A percentile compares a stretch with the other conserved stretches of the same genome.
Conservation (phyloP, 1,284 basidiomycete genomes). For the Ceratobasidium sp. region DNA sequence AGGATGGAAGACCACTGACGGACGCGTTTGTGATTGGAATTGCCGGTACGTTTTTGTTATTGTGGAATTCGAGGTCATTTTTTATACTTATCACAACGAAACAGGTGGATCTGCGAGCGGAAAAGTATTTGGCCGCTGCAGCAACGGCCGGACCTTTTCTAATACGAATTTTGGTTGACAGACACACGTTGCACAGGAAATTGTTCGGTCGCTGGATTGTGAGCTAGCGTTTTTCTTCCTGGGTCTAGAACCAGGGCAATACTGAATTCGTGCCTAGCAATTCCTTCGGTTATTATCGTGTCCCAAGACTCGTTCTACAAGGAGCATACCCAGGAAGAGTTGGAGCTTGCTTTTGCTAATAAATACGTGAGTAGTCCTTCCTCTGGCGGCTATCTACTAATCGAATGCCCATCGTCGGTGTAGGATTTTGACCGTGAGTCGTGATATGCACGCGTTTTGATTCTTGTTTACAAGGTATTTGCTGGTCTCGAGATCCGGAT, state of each 20-base stretch:
- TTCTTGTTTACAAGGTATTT: background rate
- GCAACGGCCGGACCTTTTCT: background rate
- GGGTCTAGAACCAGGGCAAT: background rate
- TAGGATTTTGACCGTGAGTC: conserved; percentile 78
- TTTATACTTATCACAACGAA: conserved; percentile 23
- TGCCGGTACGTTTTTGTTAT: conserved; percentile 67
- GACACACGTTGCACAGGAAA: conserved; percentile 93
- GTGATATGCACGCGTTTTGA: background rate
- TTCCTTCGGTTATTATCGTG: conserved; percentile 89
- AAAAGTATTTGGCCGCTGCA: conserved; percentile 69
- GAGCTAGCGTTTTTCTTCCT: background rate
- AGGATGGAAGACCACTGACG: conserved; percentile 72
- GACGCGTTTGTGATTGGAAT: conserved; percentile 94
- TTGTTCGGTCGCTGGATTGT: conserved; percentile 66
- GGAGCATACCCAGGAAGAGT: conserved; percentile 78
- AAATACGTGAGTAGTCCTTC: conserved; percentile 59
- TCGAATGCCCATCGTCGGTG: background rate
- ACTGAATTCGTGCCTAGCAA: conserved; percentile 68
- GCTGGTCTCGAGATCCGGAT: conserved; percentile 69
- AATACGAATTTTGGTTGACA: conserved; percentile 52
- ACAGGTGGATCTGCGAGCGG: conserved; percentile 91
- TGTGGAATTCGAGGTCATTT: conserved; percentile 21
- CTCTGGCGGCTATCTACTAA: background rate
- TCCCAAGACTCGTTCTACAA: conserved; percentile 98
- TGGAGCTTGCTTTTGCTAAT: conserved; percentile 83